Conservation (phyloP, 2,329 filamentous ascomycete genomes). For the Exophiala spinifera region DNA sequence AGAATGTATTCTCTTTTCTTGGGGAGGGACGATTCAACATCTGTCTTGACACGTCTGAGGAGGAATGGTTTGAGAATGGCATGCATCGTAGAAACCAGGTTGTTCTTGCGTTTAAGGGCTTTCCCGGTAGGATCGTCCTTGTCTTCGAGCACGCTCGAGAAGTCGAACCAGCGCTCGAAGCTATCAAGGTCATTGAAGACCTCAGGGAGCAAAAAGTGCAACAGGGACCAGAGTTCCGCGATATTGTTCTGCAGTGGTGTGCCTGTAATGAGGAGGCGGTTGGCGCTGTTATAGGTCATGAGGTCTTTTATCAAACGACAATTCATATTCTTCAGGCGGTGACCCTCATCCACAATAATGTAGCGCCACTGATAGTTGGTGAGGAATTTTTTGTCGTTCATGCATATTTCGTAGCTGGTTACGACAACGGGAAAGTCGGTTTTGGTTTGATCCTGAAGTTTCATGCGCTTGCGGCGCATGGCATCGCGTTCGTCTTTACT, state of each 20-base stretch:
- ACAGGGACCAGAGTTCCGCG: conserved; percentile 87
- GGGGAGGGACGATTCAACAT: conserved; percentile 86
- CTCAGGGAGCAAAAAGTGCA: conserved; percentile 88
- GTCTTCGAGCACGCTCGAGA: conserved; percentile 84
- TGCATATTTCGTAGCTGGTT: conserved; percentile 93
- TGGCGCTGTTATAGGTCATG: conserved; percentile 83
- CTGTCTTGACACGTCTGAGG: conserved; percentile 82
- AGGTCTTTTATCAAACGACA: conserved; percentile 87
- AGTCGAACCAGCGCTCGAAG: conserved; percentile 96
- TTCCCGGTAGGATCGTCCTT: conserved; percentile 69
- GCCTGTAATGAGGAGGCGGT: conserved; percentile 86
- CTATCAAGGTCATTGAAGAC: conserved; percentile 92
- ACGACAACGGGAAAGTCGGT: conserved; percentile 83
- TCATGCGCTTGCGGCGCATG: conserved; percentile 70
- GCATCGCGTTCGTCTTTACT: conserved; percentile 71
- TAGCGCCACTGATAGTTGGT: conserved; percentile 91
- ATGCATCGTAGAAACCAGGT: conserved; percentile 82
- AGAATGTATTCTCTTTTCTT: conserved; percentile 96
- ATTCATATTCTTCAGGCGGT: conserved; percentile 95
- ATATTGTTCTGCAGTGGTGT: conserved; percentile 96
- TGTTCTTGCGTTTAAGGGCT: conserved; percentile 72
- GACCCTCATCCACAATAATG: conserved; percentile 97
- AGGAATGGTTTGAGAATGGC: conserved; percentile 89
- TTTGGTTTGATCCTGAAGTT: conserved; percentile 62
- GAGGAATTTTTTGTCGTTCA: conserved; percentile 80